These are phyloP conservation scores for Platanthera guangdongensis DNA, from an alignment of 106 monocot genomes.

Conservation along the genomic window DNA sequence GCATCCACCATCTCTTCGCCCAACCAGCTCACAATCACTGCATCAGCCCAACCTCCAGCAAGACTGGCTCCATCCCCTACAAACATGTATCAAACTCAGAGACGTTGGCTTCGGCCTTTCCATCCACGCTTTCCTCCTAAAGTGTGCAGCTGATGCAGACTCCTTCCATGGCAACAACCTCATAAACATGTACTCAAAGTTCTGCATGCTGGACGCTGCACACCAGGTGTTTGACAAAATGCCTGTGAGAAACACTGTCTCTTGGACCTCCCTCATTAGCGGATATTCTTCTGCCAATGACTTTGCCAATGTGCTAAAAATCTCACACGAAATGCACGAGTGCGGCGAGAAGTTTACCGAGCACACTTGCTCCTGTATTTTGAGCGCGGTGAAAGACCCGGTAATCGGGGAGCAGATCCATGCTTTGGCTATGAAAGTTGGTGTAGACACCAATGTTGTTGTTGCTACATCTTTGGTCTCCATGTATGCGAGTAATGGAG, in stretches of 20 bases:
- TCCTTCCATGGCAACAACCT: constrained; percentile 16
- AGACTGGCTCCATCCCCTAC: constrained; percentile 16
- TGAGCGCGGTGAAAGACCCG: neutral
- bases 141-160: neutral
- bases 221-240: constrained; percentile 15
- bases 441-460: neutral
- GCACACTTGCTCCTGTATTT: constrained; percentile 13
- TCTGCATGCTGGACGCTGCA: constrained; percentile 4
- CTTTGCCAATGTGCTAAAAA: neutral
- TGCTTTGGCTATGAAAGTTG: constrained; percentile 4
- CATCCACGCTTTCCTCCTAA: constrained; percentile 16
- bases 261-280: constrained; percentile 15
- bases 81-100: constrained; percentile 5
- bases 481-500: constrained; percentile 10
- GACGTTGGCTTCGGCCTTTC: constrained; percentile 13
- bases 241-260: constrained; percentile 10
- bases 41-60: neutral
- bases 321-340: constrained; percentile 2
- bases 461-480: constrained; percentile 13
- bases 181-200: constrained; percentile 20
- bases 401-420: constrained; percentile 8
- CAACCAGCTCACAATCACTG: neutral
- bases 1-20: neutral
- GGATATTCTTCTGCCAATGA: constrained; percentile 9
- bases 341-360: constrained; percentile 15